Evolutionary conservation across 1,139 yeast genomes (phyloP).

Genomic region (Pichia sp.): DNA sequence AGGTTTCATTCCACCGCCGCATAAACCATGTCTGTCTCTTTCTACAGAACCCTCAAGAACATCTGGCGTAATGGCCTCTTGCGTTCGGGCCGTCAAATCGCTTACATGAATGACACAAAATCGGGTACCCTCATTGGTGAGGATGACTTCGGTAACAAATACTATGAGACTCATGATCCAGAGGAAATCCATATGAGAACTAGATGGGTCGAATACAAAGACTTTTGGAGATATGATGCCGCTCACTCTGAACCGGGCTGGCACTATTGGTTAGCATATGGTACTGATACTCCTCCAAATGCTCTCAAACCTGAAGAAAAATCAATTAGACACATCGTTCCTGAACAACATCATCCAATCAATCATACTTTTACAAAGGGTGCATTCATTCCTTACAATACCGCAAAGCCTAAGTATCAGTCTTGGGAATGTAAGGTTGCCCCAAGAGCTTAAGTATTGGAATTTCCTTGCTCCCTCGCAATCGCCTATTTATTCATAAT

Average conservation of each 20-base stretch:
- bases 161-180: slow-evolving; percentile 63
- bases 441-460: slow-evolving; percentile 28
- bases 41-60: slow-evolving; percentile 56
- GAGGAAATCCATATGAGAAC: slow-evolving; percentile 85
- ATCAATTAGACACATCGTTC: slow-evolving; percentile 41
- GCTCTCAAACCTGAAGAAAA: slow-evolving; percentile 47
- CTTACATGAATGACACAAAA: slow-evolving; percentile 69
- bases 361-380: slow-evolving; percentile 62
- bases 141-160: slow-evolving; percentile 69
- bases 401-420: slow-evolving; percentile 66
- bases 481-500: no score
- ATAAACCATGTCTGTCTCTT: slow-evolving; percentile 47
- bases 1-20: no score
- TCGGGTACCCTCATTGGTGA: slow-evolving; percentile 43
- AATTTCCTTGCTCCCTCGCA: no score
- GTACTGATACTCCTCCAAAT: slow-evolving; percentile 71
- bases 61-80: slow-evolving; percentile 58
- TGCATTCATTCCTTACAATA: slow-evolving; percentile 76
- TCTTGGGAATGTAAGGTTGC: slow-evolving; percentile 66
- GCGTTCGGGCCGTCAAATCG: slow-evolving; percentile 67
- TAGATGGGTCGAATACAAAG: slow-evolving; percentile 78
- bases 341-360: slow-evolving; percentile 34
- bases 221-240: slow-evolving; percentile 56
- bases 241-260: slow-evolving; percentile 88
- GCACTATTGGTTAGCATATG: slow-evolving; percentile 90